Base-by-base conservation (phyloP, 441 rosid genomes). In the Viola pubescens region DNA sequence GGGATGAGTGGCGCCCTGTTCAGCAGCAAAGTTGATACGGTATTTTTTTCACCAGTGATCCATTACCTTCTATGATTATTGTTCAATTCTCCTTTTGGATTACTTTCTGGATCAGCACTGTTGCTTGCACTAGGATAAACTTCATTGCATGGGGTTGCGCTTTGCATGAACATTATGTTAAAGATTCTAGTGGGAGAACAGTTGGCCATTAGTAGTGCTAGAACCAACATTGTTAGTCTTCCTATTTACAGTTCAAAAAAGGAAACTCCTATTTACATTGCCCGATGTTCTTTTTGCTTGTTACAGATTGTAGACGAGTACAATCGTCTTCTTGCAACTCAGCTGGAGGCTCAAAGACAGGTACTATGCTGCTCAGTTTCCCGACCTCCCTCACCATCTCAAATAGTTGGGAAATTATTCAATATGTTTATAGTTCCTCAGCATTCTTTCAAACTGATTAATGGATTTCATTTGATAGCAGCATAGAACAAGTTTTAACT, bases 1-100 rank as follows among this genome's bases (percentile, higher is more conserved):
- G 83, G 86, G 73, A 81, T 84, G 61, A 73, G 83, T 55, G 85
- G 89, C 65, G 91, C 79, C 58, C 82, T 92, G 66, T 77, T 68
- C 65, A 77, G 74, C 80, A 92, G 96, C 83, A 92, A 92, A 83
- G 83, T 89, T 68, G 97, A 92, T 70, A 83, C 92, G 26, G 96
- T 92, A 76, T 45, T 81, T 68, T 51, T 49, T 70, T 56, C 6
- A 51, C 26, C 26, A 19, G 26, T 19, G 26, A 19, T 19, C 26
- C 26, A 19, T 19, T 19, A 19, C 26, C 26, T 19, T 19, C 26
- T 19, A 19, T 19, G 26, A 19, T 19, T 19, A 1, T 19, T 19
- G 26, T 19, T 19, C 26, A 19, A 19, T 19, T 19, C 26, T 19
- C 26, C 26, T 19, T 19, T 19, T 19, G 26, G 26, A 19, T 19